Base-by-base conservation (phyloP, 1,284 basidiomycete species). In the Peniophora sp. region DNA sequence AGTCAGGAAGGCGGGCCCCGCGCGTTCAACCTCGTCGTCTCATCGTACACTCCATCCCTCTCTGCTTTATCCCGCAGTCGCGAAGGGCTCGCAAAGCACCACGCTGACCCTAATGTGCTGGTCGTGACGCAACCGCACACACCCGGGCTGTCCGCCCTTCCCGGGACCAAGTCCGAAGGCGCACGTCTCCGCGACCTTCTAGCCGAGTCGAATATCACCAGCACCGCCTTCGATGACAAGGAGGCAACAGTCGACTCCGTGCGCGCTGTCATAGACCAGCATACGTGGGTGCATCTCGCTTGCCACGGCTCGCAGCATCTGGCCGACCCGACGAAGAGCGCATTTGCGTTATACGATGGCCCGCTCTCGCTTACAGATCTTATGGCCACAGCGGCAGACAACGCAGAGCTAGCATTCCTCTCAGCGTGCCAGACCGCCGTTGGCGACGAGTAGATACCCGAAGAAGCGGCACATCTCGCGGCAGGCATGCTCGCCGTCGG, bases 401-500 rank as follows among this genome's bases (percentile, higher is more conserved):
- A 24, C n/a, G 23, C 44, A 6, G 44, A 45, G 44, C 44, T 45
- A 8, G 44, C 44, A 22, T 19, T 45, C 44, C 44, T 45, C 20
- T 45, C 44, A 6, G 19, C 44, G 9, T 45, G 44, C 23, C 44
- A 45, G 17, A 25, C 44, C 6, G 23, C 44, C 20, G 23, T 16
- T 20, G 44, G 44, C 20, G 44, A 25, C 23, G 3, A 20, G 10
- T 8, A 51, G 6, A 52, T 56, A 3, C 47, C 58, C 10, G 59
- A 59, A 9, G 55, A 61, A 48, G 43, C 53, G 22, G 52, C 59
- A 14, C 60, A 61, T 49, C 55, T 63, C 16, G 59, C 61, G 2
- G 59, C 59, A 23, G 57, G 56, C 22, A 52, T 63, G 61, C 55
- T 56, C 17, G 53, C 57, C 20, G 54, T 56, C n/a, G 61, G 61